Percentiles rank a stretch among this genome's conserved stretches.
Conservation (phyloP, 1,139 yeast species). For the Chernovozyma aurita region DNA sequence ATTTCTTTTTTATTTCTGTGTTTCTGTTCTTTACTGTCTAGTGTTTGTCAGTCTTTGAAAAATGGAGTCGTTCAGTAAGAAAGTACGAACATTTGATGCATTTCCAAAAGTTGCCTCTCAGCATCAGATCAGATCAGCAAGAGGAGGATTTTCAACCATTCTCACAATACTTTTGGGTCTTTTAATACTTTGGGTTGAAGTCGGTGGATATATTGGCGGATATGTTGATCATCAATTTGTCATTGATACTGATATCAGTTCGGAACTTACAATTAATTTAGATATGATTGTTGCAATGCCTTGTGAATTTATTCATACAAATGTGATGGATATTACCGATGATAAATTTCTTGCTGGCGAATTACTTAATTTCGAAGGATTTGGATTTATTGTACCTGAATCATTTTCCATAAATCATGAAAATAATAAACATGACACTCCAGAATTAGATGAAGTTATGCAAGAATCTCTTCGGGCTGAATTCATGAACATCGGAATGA, state of each 20-base stretch:
- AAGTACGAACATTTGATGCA: conserved; percentile 74
- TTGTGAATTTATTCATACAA: conserved; percentile 70
- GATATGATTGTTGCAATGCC: conserved; percentile 84
- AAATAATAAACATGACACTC: conserved; percentile 50
- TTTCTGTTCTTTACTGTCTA: too few relatives aligned
- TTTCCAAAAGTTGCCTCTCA: conserved; percentile 82
- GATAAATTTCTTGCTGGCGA: conserved; percentile 80
- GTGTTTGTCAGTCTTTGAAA: too few relatives aligned
- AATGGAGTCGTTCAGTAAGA: conserved; percentile 36
- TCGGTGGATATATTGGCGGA: conserved; percentile 85
- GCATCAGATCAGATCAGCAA: conserved; percentile 66
- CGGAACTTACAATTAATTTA: conserved; percentile 63
- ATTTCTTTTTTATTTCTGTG: too few relatives aligned
- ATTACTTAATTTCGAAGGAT: conserved; percentile 62
- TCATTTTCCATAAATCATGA: conserved; percentile 39
- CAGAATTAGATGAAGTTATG: conserved; percentile 62
- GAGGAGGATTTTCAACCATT: conserved; percentile 78
- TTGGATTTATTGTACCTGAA: conserved; percentile 50
- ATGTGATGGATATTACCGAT: conserved; percentile 70
- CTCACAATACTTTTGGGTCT: conserved; percentile 56
- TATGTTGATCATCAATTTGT: conserved; percentile 71
- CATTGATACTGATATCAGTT: conserved; percentile 62
- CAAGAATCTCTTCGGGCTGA: conserved; percentile 63
- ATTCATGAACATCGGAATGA: conserved; percentile 41
- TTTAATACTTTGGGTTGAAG: conserved; percentile 77